These are phyloP conservation scores for Hypocreales sp. DNA, from an alignment of 2,329 filamentous ascomycete species.

Conservation along the genomic window DNA sequence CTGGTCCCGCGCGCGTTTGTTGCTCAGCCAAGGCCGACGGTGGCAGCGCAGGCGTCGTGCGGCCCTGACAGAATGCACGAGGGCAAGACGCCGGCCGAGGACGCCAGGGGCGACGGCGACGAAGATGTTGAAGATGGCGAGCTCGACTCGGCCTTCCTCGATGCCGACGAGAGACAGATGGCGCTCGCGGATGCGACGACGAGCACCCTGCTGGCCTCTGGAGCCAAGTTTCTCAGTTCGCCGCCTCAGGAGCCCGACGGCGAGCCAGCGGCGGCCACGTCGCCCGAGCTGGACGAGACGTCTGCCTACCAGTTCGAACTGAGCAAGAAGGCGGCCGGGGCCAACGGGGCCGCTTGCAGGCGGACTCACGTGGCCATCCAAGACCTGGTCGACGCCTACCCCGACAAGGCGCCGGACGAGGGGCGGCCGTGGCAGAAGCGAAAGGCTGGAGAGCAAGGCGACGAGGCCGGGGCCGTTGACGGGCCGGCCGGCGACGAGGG, in stretches of 20 bases:
- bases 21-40: no score
- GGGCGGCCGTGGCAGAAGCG: constrained; percentile 7
- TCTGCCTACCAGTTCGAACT: constrained; percentile 15
- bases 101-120: no score
- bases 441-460: constrained; percentile 8
- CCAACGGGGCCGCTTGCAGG: not conserved
- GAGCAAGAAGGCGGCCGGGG: constrained; percentile 9
- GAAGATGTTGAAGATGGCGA: no score
- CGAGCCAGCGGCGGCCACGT: not conserved
- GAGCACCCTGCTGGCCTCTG: not conserved
- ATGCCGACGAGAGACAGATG: no score
- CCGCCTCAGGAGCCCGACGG: constrained; percentile 4
- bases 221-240: constrained; percentile 14
- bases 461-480: not conserved
- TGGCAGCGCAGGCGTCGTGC: no score
- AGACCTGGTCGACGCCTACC: not conserved
- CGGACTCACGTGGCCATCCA: not conserved
- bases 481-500: not conserved
- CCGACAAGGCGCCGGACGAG: not conserved
- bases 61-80: no score
- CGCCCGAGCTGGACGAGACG: constrained; percentile 10
- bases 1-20: no score
- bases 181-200: no score
- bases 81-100: no score
- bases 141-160: no score